Evolutionary conservation across 495 filamentous ascomycete genomes (phyloP).

Genomic region (Lophiostoma macrostomum): DNA sequence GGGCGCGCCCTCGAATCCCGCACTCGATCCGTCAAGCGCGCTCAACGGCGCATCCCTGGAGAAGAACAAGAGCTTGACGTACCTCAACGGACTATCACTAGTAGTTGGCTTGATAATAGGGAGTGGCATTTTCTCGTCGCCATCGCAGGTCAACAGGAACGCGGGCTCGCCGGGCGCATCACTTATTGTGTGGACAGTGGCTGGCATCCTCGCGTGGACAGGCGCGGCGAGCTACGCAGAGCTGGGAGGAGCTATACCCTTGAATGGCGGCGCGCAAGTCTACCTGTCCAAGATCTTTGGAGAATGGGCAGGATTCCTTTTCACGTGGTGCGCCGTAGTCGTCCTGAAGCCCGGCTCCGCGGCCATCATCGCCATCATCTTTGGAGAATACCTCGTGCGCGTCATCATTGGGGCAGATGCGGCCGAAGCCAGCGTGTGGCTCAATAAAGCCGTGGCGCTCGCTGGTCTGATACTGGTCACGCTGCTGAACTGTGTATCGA

Average conservation of each 20-base stretch:
- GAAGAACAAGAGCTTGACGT: constrained; percentile 92
- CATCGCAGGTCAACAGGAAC: constrained; percentile 88
- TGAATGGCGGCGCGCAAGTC: constrained; percentile 91
- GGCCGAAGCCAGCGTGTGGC: constrained; percentile 72
- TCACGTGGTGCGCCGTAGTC: constrained; percentile 91
- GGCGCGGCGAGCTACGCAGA: constrained; percentile 95
- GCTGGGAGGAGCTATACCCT: constrained; percentile 88
- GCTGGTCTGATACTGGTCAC: constrained; percentile 73
- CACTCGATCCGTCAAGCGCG: constrained; percentile 48
- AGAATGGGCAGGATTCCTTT: constrained; percentile 85
- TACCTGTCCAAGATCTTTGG: constrained; percentile 96
- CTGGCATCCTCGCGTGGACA: constrained; percentile 91
- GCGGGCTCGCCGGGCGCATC: constrained; percentile 90
- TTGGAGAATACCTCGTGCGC: constrained; percentile 91
- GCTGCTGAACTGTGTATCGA: constrained; percentile 84
- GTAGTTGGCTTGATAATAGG: constrained; percentile 93
- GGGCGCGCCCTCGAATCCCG: constrained; percentile 60
- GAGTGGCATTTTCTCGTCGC: constrained; percentile 95
- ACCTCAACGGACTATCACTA: constrained; percentile 85
- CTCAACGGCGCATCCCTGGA: constrained; percentile 65
- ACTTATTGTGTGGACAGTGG: constrained; percentile 84
- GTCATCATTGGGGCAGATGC: constrained; percentile 79
- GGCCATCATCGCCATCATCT: constrained; percentile 95
- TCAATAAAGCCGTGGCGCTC: constrained; percentile 85
- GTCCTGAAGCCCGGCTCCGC: constrained; percentile 91